Conservation (phyloP, 2,329 filamentous ascomycete genomes). For the Cladosporium oxysporum region DNA sequence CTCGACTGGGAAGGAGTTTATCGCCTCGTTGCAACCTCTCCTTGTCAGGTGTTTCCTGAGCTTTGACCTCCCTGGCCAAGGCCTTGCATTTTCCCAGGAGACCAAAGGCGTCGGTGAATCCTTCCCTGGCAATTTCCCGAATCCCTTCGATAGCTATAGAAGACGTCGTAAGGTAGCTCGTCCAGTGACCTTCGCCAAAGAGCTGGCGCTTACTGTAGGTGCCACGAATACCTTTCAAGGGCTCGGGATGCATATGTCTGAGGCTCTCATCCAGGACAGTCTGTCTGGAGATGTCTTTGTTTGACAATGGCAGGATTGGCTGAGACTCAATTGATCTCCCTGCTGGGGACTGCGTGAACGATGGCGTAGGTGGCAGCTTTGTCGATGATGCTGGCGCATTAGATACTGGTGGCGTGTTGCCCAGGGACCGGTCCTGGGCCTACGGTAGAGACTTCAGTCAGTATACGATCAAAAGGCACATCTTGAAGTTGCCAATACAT, state of each 20-base stretch:
- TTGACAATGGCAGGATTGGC: neutral
- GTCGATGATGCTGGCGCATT: neutral
- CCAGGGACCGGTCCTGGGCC: neutral
- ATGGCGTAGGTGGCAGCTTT: constrained; percentile 9
- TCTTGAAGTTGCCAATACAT: neutral
- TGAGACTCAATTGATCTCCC: neutral
- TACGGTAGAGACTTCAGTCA: neutral
- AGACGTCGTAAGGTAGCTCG: constrained; percentile 7
- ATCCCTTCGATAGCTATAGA: constrained; percentile 18
- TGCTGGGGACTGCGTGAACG: constrained; percentile 13
- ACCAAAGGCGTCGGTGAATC: constrained; percentile 14
- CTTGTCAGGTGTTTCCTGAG: constrained; percentile 8
- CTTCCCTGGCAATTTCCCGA: constrained; percentile 8
- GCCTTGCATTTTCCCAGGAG: constrained; percentile 15
- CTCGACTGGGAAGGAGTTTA: constrained; percentile 4
- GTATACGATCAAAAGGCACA: neutral
- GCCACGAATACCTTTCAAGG: constrained; percentile 13
- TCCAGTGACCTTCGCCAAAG: constrained; percentile 16
- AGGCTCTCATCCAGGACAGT: neutral
- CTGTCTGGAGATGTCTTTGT: neutral
- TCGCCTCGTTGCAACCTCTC: constrained; percentile 6
- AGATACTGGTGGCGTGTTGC: neutral
- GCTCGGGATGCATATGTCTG: neutral
- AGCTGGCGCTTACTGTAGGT: constrained; percentile 6
- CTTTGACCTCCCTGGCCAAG: constrained; percentile 15